These are phyloP conservation scores for Olyra latifolia DNA, from an alignment of 176 grass and related monocot genomes.

Conservation along the genomic window DNA sequence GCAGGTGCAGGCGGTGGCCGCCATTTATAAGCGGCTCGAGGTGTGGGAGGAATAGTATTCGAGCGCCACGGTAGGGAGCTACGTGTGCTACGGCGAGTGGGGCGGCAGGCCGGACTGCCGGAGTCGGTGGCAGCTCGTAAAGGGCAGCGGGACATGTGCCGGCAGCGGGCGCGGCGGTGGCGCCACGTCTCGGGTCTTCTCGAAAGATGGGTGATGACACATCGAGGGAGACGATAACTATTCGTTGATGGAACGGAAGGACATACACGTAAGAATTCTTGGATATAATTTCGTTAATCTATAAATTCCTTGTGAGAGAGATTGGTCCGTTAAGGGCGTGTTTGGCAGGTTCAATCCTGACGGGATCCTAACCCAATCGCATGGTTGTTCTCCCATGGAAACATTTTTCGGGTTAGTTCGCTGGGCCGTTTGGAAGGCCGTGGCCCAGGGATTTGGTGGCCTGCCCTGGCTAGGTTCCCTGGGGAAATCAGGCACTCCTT, in stretches of 20 bases:
- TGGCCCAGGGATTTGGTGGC: too few relatives aligned
- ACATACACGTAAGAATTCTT: too few relatives aligned
- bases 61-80: background rate
- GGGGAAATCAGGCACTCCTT: too few relatives aligned
- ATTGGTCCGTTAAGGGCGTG: too few relatives aligned
- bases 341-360: too few relatives aligned
- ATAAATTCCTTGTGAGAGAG: too few relatives aligned
- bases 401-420: too few relatives aligned
- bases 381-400: too few relatives aligned
- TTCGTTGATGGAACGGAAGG: background rate
- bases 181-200: slow-evolving; percentile 11
- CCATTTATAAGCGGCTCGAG: slow-evolving; percentile 1
- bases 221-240: background rate
- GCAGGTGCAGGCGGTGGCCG: background rate
- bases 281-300: too few relatives aligned
- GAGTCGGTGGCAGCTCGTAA: background rate
- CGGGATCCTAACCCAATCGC: too few relatives aligned
- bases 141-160: background rate
- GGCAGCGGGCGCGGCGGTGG: background rate
- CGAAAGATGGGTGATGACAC: background rate
- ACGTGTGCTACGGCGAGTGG: slow-evolving; percentile 13
- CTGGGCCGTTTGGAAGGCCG: too few relatives aligned
- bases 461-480: too few relatives aligned
- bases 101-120: background rate
- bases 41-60: background rate